These are phyloP conservation scores for Xylaria intraflava DNA, from an alignment of 495 filamentous ascomycete genomes.

Conservation along the genomic window DNA sequence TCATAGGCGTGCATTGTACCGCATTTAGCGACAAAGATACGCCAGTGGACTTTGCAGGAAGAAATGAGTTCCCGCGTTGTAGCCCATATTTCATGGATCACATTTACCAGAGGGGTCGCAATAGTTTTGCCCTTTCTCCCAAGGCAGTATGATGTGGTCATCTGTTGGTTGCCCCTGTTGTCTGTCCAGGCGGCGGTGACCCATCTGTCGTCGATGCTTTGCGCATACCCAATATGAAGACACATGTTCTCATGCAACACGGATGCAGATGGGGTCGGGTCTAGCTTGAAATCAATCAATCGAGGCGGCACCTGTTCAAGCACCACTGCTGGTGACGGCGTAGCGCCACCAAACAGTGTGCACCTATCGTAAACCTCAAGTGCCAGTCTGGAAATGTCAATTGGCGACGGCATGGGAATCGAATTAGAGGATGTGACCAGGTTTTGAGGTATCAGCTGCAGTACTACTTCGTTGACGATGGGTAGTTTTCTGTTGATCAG, in stretches of 20 bases:
- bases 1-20: constrained; percentile 70
- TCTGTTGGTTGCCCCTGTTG: constrained; percentile 68
- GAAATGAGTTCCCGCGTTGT: constrained; percentile 73
- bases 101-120: constrained; percentile 52
- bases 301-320: constrained; percentile 68
- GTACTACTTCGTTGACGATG: constrained; percentile 59
- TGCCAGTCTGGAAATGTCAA: constrained; percentile 61
- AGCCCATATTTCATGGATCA: constrained; percentile 77
- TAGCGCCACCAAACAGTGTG: constrained; percentile 45
- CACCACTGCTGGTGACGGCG: constrained; percentile 58
- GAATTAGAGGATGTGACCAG: constrained; percentile 60
- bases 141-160: constrained; percentile 71
- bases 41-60: constrained; percentile 66
- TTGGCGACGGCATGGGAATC: constrained; percentile 60
- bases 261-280: constrained; percentile 56
- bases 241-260: constrained; percentile 76
- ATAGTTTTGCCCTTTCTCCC: constrained; percentile 54
- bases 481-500: constrained; percentile 46
- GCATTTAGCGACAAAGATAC: constrained; percentile 67
- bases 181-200: constrained; percentile 90
- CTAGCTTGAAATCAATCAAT: constrained; percentile 72
- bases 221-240: constrained; percentile 81
- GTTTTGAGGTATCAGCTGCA: constrained; percentile 75
- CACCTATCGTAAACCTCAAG: constrained; percentile 87
- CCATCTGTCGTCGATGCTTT: constrained; percentile 79